A percentile compares a stretch with the other conserved stretches of the same genome.
Conservation (phyloP, 768 basidiomycete species). For the Coprinellus micaceus region DNA sequence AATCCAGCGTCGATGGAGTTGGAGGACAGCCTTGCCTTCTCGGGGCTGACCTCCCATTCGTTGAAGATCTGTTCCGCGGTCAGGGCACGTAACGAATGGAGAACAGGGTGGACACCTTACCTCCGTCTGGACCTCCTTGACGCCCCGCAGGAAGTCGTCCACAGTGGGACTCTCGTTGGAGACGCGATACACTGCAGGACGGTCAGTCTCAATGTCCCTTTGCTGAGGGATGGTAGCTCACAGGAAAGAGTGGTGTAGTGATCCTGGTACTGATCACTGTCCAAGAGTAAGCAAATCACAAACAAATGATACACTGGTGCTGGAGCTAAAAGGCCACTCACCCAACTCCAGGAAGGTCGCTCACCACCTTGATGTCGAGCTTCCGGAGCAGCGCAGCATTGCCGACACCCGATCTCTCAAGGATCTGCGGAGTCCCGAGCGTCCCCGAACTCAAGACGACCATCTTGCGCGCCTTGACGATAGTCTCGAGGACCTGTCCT, state of each 20-base stretch:
- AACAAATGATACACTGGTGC: no score
- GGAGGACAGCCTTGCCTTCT: conserved; percentile 65
- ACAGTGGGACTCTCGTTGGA: conserved; percentile 59
- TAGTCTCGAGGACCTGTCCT: conserved; percentile 53
- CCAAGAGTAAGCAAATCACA: neutral
- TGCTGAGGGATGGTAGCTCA: conserved; percentile 23
- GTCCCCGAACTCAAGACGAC: conserved; percentile 67
- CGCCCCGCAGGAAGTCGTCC: conserved; percentile 70
- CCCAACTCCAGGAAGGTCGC: conserved; percentile 71
- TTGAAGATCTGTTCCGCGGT: conserved; percentile 41
- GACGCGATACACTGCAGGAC: conserved; percentile 53
- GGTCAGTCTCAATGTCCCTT: neutral
- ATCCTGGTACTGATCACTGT: conserved; percentile 68
- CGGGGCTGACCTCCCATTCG: conserved; percentile 64
- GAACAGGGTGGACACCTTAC: conserved; percentile 25
- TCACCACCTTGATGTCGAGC: conserved; percentile 57
- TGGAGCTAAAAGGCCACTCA: conserved; percentile 33
- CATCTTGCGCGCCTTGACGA: conserved; percentile 62
- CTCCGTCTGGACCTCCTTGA: conserved; percentile 54
- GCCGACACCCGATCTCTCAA: conserved; percentile 72
- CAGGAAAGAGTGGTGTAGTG: conserved; percentile 69
- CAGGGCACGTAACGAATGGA: neutral
- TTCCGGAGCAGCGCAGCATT: conserved; percentile 50
- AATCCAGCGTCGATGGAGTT: conserved; percentile 75
- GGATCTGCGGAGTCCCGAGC: conserved; percentile 68